These are phyloP conservation scores for Mucor sp. DNA, from an alignment of 371 early-diverging fungal genomes.

Conservation along the genomic window DNA sequence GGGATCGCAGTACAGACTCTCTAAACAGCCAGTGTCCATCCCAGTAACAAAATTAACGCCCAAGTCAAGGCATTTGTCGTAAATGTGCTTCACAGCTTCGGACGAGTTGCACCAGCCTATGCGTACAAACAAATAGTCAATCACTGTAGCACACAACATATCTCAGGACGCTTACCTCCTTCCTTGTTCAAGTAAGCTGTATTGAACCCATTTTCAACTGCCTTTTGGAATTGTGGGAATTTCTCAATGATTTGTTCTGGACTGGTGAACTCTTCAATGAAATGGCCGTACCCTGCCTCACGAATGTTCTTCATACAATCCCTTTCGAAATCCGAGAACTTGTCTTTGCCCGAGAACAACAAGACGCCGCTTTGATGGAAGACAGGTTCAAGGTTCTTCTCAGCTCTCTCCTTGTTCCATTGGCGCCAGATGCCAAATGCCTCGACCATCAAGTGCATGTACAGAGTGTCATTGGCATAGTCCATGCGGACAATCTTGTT, in stretches of 20 bases:
- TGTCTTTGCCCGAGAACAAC: constrained; percentile 28
- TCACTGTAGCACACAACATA: neutral
- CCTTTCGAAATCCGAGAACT: constrained; percentile 41
- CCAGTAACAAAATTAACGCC: constrained; percentile 48
- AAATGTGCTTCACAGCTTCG: constrained; percentile 38
- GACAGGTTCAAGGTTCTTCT: constrained; percentile 25
- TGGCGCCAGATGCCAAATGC: constrained; percentile 49
- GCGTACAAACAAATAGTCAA: neutral
- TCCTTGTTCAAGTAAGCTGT: constrained; percentile 40
- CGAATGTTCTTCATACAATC: constrained; percentile 32
- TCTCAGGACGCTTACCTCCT: constrained; percentile 26
- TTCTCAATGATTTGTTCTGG: constrained; percentile 26
- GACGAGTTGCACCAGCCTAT: constrained; percentile 50
- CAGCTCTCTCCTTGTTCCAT: constrained; percentile 53
- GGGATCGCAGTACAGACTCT: constrained; percentile 18
- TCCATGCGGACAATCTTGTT: constrained; percentile 56
- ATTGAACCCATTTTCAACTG: constrained; percentile 37
- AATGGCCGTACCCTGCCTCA: constrained; percentile 40
- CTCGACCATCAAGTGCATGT: constrained; percentile 44
- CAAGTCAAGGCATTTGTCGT: constrained; percentile 32
- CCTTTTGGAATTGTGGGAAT: constrained; percentile 37
- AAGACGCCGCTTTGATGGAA: constrained; percentile 47
- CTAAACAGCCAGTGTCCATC: constrained; percentile 14
- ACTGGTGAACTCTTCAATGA: constrained; percentile 30
- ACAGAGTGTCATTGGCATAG: constrained; percentile 48